Conservation (phyloP, 371 early-diverging fungal species). For the Mortierella sp. region DNA sequence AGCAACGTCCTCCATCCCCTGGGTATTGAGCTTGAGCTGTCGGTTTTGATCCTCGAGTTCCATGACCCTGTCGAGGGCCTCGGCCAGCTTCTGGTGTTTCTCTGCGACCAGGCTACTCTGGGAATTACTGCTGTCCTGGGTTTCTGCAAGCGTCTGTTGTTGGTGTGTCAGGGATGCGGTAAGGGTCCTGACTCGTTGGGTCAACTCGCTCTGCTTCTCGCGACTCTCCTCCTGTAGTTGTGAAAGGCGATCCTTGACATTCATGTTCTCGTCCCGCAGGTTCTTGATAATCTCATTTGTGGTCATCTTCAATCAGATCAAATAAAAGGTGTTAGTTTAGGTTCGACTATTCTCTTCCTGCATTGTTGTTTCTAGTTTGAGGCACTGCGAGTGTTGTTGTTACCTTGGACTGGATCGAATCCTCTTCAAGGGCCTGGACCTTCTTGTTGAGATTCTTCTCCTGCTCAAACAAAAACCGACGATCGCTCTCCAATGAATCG, state of each 20-base stretch:
- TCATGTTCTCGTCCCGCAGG: constrained; percentile 46
- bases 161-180: constrained; percentile 36
- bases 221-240: constrained; percentile 41
- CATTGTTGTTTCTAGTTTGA: too few relatives aligned
- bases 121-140: constrained; percentile 34
- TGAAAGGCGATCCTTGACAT: constrained; percentile 35
- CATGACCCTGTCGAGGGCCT: constrained; percentile 29
- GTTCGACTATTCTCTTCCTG: too few relatives aligned
- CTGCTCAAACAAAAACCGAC: constrained; percentile 49
- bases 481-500: constrained; percentile 45
- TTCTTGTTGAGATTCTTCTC: constrained; percentile 34
- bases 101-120: constrained; percentile 36
- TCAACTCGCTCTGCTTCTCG: constrained; percentile 39
- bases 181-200: constrained; percentile 31
- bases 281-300: constrained; percentile 42
- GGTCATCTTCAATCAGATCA: constrained; percentile 13
- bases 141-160: constrained; percentile 28
- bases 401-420: constrained; percentile 43
- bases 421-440: constrained; percentile 32
- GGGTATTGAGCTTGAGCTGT: constrained; percentile 32
- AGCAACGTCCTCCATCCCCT: constrained; percentile 35
- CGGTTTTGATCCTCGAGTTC: constrained; percentile 53
- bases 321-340: neutral
- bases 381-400: too few relatives aligned
- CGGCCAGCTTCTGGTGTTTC: constrained; percentile 45